Base-by-base conservation (phyloP, 306 rosid genomes). In the Castanea mollissima region DNA sequence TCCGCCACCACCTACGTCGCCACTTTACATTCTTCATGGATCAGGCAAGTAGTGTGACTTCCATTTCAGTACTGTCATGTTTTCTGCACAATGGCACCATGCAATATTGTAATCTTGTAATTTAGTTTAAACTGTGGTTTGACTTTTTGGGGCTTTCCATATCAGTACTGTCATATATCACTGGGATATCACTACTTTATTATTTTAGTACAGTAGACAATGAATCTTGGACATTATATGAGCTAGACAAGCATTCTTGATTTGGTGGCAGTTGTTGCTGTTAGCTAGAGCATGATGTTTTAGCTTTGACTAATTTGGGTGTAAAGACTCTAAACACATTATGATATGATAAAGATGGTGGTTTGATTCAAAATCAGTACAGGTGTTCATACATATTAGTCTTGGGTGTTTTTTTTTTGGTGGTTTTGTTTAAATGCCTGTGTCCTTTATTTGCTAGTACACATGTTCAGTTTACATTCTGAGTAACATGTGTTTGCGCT, bases 1-100 rank as follows among this genome's bases (percentile, higher is more conserved):
- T 91, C 79, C 78, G 65, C 65, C 91, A 91, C 76, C 87, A 75
- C 75, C 82, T 87, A 51, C 92, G 94, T n/a, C 76, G 19, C 78
- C 91, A 86, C 80, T 91, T 93, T 63, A 96, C 83, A 79, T 93
- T 96, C 88, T 88, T 93, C 86, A 86, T 93, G 96, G 99, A 96
- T 82, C 99, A 96, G 97, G 99, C 80, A 85, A 87, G 92, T 85
- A 71, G n/a, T 19, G 76, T 32, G 20, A 71, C 55, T 75, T 69
- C 2, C 18, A n/a, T 67, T 67, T 67, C 51, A 49, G 19, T 35
- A 35, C 29, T 67, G 72, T 35, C 52, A 3, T 67, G 52, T 67
- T 67, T 35, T 67, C 51, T 19, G 51, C 72, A 35, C 2, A 67
- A 35, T 35, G 72, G 51, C 21, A 67, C 52, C 52, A 44, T 34